Base-by-base conservation (phyloP, 257 asterid species). In the Lycium ferocissimum region DNA sequence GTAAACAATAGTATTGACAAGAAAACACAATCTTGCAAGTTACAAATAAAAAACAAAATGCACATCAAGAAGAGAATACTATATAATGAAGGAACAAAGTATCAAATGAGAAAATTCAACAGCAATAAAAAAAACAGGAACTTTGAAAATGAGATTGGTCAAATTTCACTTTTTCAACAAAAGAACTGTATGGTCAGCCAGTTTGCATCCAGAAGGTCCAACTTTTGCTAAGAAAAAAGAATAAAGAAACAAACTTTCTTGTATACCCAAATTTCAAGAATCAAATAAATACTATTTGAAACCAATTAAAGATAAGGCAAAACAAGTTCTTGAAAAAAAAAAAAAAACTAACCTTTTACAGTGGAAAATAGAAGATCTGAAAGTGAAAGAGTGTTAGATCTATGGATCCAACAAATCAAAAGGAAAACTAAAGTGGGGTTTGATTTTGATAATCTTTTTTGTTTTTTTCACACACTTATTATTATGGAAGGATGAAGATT, bases 381-480 rank as follows among this genome's bases (percentile, higher is more conserved):
- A 86, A 87, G 88, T 85, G 90, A 83, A 85, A 85, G 91, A 83
- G 90, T 83, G 15, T 82, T 90, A 90, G 98, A 95, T 92, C 94
- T 91, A 87, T 57, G 95, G 94, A 92, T 92, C 94, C 89, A 81
- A 85, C 89, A 88, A 92, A 88, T 90, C 90, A 83, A 53, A 66
- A 51, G 0, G 2, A 51, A 83, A 63, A 22, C 45, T 67, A 20
- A 61, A 67, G 81, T 70, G 81, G 85, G 80, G 26, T 26, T 76
- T 26, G 40, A n/a, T 11, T 47, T 49, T 26, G 83, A 66, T 76
- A 61, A 53, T 54, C 40, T 79, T 15, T 33, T 73, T 82, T 56
- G 62, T 61, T 63, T 61, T 73, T 85, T 79, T 58, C 67, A 72
- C 80, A 51, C 78, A 40, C 45, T 40, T 40, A 40, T 40, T 69